These are phyloP conservation scores for Thalia dealbata DNA, from an alignment of 176 grass and related monocot genomes.

Conservation along the genomic window DNA sequence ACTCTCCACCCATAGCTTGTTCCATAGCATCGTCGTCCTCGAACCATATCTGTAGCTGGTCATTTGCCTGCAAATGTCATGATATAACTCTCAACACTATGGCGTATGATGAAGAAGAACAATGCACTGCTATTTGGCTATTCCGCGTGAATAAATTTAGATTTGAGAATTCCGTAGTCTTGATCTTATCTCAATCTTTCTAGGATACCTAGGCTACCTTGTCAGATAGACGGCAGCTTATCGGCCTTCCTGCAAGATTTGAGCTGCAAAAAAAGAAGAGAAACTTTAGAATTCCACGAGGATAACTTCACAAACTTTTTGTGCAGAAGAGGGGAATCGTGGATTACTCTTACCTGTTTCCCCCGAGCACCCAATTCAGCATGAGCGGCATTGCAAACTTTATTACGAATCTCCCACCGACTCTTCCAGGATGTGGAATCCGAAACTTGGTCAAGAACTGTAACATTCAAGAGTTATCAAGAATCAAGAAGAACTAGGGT, in stretches of 20 bases:
- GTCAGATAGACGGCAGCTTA: slow-evolving; percentile 85
- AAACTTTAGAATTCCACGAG: background rate
- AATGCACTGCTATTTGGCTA: no score
- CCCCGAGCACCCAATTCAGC: slow-evolving; percentile 86
- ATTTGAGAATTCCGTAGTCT: background rate
- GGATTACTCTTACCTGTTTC: slow-evolving; percentile 64
- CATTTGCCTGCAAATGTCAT: slow-evolving; percentile 52
- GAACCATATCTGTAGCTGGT: slow-evolving; percentile 80
- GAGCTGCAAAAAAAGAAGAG: slow-evolving; percentile 39
- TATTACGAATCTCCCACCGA: slow-evolving; percentile 91
- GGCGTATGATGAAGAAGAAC: no score
- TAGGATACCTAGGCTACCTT: slow-evolving; percentile 38
- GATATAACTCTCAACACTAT: background rate
- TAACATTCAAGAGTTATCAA: slow-evolving; percentile 4
- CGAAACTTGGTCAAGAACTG: slow-evolving; percentile 84
- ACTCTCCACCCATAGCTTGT: slow-evolving; percentile 89
- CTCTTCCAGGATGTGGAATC: slow-evolving; percentile 92
- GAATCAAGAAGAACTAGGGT: background rate
- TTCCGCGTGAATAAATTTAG: background rate
- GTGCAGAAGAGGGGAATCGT: background rate
- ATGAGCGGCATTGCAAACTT: slow-evolving; percentile 77
- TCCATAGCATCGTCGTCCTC: slow-evolving; percentile 92
- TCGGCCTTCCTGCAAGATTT: slow-evolving; percentile 71
- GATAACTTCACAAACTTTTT: background rate
- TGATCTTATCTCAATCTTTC: background rate